These are phyloP conservation scores for Cicer yamashitae DNA, from an alignment of 306 rosid genomes.

Conservation along the genomic window DNA sequence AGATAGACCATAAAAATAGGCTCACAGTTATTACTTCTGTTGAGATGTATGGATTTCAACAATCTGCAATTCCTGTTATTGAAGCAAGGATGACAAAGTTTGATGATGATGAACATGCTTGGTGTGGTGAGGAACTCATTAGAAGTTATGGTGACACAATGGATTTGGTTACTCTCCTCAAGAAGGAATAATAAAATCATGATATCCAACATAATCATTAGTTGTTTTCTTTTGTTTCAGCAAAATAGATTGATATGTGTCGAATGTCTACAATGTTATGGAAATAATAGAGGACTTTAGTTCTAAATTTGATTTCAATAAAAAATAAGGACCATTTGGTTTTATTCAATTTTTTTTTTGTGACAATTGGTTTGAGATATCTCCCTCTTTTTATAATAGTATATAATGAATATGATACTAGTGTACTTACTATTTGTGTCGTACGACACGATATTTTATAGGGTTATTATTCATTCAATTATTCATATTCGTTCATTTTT, in stretches of 20 bases:
- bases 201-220: neutral
- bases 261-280: constrained; percentile 22
- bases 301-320: neutral
- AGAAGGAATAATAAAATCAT: constrained; percentile 47
- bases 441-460: too few relatives aligned
- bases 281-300: neutral
- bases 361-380: too few relatives aligned
- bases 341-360: too few relatives aligned
- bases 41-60: constrained; percentile 59
- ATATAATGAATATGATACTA: too few relatives aligned
- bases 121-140: constrained; percentile 73
- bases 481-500: too few relatives aligned
- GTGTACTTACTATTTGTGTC: too few relatives aligned
- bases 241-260: neutral
- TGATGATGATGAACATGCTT: constrained; percentile 79
- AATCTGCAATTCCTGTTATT: constrained; percentile 62
- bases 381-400: too few relatives aligned
- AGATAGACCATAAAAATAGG: constrained; percentile 67
- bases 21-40: constrained; percentile 70
- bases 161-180: constrained; percentile 61
- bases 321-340: too few relatives aligned
- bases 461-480: too few relatives aligned
- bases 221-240: constrained; percentile 18
- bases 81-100: constrained; percentile 80
- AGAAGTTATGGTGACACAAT: constrained; percentile 61